Percentiles rank a stretch among this genome's conserved stretches.
These are phyloP conservation scores for Phellopilus nigrolimitatus DNA, from an alignment of 1,284 basidiomycete genomes.

Conservation along the genomic window DNA sequence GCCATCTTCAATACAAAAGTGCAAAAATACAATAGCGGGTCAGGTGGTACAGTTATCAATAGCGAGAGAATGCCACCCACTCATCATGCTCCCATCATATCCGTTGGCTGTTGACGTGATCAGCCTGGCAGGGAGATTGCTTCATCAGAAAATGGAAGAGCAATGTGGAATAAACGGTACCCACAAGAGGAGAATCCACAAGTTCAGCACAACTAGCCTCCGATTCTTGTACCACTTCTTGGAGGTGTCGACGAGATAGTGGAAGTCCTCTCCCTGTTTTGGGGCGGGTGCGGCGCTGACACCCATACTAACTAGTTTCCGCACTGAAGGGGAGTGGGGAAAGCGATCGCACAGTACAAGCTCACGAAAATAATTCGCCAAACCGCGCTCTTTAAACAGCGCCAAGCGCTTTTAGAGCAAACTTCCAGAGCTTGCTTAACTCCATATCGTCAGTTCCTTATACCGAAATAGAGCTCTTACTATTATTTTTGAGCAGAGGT, in stretches of 20 bases:
- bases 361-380: neutral
- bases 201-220: slow-evolving; percentile 31
- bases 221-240: slow-evolving; percentile 26
- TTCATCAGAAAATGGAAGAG: neutral
- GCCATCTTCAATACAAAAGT: slow-evolving; percentile 29
- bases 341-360: neutral
- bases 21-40: neutral
- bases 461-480: too few species aligned
- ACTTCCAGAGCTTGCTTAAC: too few species aligned
- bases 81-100: slow-evolving; percentile 31
- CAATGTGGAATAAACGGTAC: neutral
- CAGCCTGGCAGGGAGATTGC: slow-evolving; percentile 25
- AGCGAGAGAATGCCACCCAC: slow-evolving; percentile 18
- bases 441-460: too few species aligned
- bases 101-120: slow-evolving; percentile 36
- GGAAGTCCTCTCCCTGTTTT: slow-evolving; percentile 15
- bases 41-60: neutral
- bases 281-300: neutral
- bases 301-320: neutral
- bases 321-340: neutral
- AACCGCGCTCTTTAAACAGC: too few species aligned
- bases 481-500: neutral
- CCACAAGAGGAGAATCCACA: slow-evolving; percentile 35
- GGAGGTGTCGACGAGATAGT: slow-evolving; percentile 22
- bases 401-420: too few species aligned